Conservation (phyloP, 805 yeast species). For the Debaryomyces prosopidis region DNA sequence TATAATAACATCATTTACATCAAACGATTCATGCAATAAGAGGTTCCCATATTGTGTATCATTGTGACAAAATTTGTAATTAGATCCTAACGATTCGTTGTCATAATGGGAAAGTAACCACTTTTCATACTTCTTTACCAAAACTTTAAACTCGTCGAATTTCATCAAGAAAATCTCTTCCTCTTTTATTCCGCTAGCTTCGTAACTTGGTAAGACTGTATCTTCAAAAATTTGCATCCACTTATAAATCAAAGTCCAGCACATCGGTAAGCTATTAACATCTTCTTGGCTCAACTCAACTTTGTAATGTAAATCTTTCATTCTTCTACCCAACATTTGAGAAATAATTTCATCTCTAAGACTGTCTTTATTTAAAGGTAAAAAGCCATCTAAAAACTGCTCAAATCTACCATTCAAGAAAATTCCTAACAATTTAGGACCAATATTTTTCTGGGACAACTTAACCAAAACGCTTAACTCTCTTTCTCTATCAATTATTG, state of each 20-base stretch:
- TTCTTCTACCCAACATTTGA: conserved; percentile 88
- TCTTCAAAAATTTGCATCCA: conserved; percentile 58
- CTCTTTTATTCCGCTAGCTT: conserved; percentile 29
- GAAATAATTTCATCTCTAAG: conserved; percentile 75
- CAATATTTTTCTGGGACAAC: conserved; percentile 75
- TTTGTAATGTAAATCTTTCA: conserved; percentile 90
- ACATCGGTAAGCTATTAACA: conserved; percentile 57
- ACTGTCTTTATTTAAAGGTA: conserved; percentile 70
- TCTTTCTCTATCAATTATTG: conserved; percentile 79
- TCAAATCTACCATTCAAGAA: conserved; percentile 93
- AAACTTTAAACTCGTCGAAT: conserved; percentile 50
- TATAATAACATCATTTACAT: conserved; percentile 43
- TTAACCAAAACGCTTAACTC: conserved; percentile 75
- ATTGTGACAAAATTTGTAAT: conserved; percentile 85
- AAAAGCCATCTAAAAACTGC: conserved; percentile 83
- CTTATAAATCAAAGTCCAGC: conserved; percentile 67
- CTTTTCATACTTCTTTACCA: conserved; percentile 52
- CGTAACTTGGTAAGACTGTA: conserved; percentile 42
- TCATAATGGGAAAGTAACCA: conserved; percentile 63
- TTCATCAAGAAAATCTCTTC: conserved; percentile 43
- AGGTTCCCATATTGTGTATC: conserved; percentile 97
- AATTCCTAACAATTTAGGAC: conserved; percentile 86
- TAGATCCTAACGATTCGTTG: conserved; percentile 39
- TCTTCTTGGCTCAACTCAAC: conserved; percentile 65
- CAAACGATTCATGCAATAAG: conserved; percentile 58